Percentiles rank a stretch among this genome's conserved stretches.
phyloP scores from a whole-genome alignment of 306 rosid species.

The Lathyrus tuberosus region DNA sequence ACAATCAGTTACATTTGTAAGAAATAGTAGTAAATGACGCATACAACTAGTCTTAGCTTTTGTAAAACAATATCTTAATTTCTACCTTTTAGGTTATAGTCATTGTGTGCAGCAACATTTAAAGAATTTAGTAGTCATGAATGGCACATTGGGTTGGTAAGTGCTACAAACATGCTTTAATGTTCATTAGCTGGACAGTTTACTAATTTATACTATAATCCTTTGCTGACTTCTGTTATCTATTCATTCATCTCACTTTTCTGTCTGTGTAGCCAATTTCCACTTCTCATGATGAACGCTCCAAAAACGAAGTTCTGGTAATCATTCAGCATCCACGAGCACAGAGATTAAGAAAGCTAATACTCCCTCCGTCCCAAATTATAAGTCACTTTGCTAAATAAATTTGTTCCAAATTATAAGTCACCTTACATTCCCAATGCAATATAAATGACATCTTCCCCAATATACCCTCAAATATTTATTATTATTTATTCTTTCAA shows the following conservation, averaged over 20 bases:
- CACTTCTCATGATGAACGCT: constrained; percentile 43
- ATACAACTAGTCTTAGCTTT: neutral
- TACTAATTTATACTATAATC: neutral
- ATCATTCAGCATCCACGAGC: constrained; percentile 82
- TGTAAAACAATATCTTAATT: constrained; percentile 16
- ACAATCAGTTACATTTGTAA: no score
- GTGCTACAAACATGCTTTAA: constrained; percentile 34
- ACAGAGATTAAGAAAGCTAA: constrained; percentile 44
- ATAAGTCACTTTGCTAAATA: no score
- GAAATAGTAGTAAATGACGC: no score
- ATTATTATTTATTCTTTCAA: no score
- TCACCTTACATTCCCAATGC: no score
- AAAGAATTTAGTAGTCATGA: constrained; percentile 69
- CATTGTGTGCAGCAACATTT: constrained; percentile 64
- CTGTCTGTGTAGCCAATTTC: constrained; percentile 65
- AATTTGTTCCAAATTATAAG: no score
- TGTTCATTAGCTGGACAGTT: constrained; percentile 4
- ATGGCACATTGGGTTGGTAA: constrained; percentile 96
- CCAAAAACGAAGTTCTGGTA: constrained; percentile 67
- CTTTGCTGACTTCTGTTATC: neutral
- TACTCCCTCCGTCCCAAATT: no score
- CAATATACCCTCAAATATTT: no score
- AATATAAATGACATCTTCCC: no score
- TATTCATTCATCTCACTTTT: constrained; percentile 22
- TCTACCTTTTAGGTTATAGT: constrained; percentile 4